These are phyloP conservation scores for Pilatotrama ljubarskyi DNA, from an alignment of 768 basidiomycete species.

Conservation along the genomic window DNA sequence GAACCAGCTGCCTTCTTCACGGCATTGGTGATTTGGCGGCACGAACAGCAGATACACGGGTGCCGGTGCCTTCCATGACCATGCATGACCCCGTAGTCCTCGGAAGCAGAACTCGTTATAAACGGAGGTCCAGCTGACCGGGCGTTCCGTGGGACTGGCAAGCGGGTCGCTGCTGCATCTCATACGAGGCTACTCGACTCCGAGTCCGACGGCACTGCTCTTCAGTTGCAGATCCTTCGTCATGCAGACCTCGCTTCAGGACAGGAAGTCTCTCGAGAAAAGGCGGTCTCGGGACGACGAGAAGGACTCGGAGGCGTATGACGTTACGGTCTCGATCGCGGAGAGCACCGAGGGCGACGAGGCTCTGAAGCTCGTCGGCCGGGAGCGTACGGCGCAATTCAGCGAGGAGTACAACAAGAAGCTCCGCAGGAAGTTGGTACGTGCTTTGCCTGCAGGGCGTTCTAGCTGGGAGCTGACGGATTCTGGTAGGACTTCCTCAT, in stretches of 20 bases:
- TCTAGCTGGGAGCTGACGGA: background rate
- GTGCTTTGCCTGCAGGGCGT: conserved; percentile 17
- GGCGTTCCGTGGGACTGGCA: conserved; percentile 3
- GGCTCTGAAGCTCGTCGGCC: conserved; percentile 59
- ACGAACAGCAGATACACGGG: background rate
- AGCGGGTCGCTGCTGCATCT: background rate
- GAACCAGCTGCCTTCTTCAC: background rate
- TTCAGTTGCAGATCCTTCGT: background rate
- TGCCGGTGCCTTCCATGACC: background rate
- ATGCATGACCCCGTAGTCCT: background rate
- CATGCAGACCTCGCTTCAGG: conserved; percentile 20
- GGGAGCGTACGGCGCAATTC: conserved; percentile 50
- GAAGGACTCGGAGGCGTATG: conserved; percentile 18
- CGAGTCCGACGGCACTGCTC: background rate
- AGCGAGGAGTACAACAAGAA: conserved; percentile 61
- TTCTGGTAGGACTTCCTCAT: conserved; percentile 49
- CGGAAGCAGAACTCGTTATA: conserved; percentile 5
- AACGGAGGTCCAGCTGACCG: conserved; percentile 1
- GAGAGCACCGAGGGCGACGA: conserved; percentile 53
- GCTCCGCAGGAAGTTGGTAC: conserved; percentile 58
- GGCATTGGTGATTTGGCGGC: background rate
- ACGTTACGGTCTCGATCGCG: conserved; percentile 24
- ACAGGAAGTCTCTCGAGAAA: conserved; percentile 20
- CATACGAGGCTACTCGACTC: background rate
- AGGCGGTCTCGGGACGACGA: conserved; percentile 17